Evolutionary conservation across 2,329 filamentous ascomycete species (phyloP).

Genomic region (Arthrocladium fulminans): DNA sequence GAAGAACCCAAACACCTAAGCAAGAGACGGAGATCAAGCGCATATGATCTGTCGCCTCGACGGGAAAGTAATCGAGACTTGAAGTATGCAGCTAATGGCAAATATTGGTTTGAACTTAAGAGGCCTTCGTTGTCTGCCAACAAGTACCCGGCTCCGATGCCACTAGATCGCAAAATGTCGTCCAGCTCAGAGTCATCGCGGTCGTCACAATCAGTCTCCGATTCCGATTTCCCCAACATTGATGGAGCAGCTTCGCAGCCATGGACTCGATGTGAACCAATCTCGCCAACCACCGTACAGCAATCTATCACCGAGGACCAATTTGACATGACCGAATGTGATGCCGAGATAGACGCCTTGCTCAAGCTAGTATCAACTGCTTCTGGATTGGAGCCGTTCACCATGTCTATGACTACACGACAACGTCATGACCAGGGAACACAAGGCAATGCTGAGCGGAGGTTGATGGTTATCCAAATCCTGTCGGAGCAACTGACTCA

Average conservation of each 20-base stretch:
- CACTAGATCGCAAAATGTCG: constrained; percentile 8
- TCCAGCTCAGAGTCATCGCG: constrained; percentile 1
- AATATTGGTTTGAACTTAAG: constrained; percentile 32
- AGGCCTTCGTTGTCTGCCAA: background rate
- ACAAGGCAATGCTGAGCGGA: background rate
- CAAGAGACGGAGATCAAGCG: constrained; percentile 5
- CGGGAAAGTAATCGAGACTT: constrained; percentile 31
- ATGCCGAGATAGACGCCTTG: background rate
- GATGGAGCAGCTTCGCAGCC: constrained; percentile 16
- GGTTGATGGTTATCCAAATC: constrained; percentile 15
- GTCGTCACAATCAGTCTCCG: constrained; percentile 6
- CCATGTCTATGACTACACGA: constrained; percentile 1
- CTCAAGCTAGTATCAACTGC: background rate
- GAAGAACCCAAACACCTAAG: background rate
- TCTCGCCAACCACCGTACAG: background rate
- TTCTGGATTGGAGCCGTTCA: constrained; percentile 4
- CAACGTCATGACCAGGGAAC: constrained; percentile 1
- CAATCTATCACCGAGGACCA: background rate
- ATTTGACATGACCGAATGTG: background rate
- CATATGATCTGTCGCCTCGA: background rate
- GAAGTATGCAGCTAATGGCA: constrained; percentile 45
- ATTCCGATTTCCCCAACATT: constrained; percentile 18
- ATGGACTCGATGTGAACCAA: constrained; percentile 2
- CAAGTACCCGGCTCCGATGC: background rate
- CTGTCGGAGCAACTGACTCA: constrained; percentile 30